A percentile compares a stretch with the other conserved stretches of the same genome.
Evolutionary conservation across 257 asterid species (phyloP).

Genomic region (Solanum verrucosum): DNA sequence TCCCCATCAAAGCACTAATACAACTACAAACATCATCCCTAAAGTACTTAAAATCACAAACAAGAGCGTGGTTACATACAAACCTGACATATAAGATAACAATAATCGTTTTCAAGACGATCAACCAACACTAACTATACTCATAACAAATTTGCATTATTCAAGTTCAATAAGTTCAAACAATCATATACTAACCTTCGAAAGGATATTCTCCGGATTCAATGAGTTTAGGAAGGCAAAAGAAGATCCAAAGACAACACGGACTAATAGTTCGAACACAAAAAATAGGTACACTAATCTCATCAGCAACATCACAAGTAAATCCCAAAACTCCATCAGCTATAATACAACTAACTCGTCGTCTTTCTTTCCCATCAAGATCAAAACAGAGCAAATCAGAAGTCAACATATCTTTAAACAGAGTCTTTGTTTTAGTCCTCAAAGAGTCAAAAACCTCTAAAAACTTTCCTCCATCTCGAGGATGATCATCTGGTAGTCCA

Average conservation of each 20-base stretch:
- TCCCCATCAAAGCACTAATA: not conserved
- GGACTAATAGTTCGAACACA: conserved; percentile 45
- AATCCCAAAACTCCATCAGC: conserved; percentile 41
- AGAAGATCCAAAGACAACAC: conserved; percentile 51
- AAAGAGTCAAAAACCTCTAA: conserved; percentile 13
- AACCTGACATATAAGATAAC: not conserved
- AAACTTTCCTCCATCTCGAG: conserved; percentile 19
- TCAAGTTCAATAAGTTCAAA: not conserved
- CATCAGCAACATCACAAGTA: conserved; percentile 47
- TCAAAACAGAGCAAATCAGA: conserved; percentile 15
- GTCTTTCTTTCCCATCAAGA: conserved; percentile 7
- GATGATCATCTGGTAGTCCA: conserved; percentile 43
- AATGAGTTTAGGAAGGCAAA: conserved; percentile 33
- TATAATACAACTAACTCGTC: conserved; percentile 29
- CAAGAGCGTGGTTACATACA: not conserved
- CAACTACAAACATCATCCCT: no score
- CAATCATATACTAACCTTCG: conserved; percentile 7
- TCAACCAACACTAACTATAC: not conserved
- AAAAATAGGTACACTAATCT: conserved; percentile 45
- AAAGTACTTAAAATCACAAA: no score
- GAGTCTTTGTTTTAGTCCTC: conserved; percentile 4
- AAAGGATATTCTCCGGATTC: conserved; percentile 53
- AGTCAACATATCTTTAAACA: conserved; percentile 22
- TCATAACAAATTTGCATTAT: not conserved
- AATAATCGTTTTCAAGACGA: not conserved